phyloP scores from a whole-genome alignment of 169 alveolate species.

The Cryptosporidium canis region DNA sequence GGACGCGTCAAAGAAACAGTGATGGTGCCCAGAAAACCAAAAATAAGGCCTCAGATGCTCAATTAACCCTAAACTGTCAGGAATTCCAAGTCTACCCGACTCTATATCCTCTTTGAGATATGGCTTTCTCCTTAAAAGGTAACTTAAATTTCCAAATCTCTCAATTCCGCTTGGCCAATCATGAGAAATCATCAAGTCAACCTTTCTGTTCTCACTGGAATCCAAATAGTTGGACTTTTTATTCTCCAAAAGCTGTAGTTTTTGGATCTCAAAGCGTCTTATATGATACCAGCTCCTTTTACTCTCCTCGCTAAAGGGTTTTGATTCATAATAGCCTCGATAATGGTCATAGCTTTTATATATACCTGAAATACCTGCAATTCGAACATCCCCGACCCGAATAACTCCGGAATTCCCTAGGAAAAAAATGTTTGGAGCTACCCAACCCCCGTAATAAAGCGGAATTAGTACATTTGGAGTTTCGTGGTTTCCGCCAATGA shows the following conservation, averaged over 20 bases:
- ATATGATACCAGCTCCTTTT: conserved; percentile 88
- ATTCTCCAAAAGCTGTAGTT: conserved; percentile 78
- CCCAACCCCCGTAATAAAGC: conserved; percentile 97
- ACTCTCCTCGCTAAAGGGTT: conserved; percentile 86
- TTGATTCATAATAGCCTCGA: conserved; percentile 89
- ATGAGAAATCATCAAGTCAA: conserved; percentile 93
- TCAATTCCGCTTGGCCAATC: conserved; percentile 96
- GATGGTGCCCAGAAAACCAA: conserved; percentile 86
- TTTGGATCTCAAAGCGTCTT: conserved; percentile 90
- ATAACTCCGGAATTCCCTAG: conserved; percentile 94
- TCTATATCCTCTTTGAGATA: conserved; percentile 78
- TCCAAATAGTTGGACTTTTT: conserved; percentile 70
- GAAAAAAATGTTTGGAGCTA: conserved; percentile 95
- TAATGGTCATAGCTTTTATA: conserved; percentile 85
- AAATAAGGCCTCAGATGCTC: conserved; percentile 76
- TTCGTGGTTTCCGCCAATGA: conserved; percentile 99
- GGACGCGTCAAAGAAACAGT: conserved; percentile 80
- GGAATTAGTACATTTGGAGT: conserved; percentile 92
- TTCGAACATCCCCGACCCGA: conserved; percentile 87
- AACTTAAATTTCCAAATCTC: conserved; percentile 83
- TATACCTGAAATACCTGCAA: conserved; percentile 96
- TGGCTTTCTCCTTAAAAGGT: conserved; percentile 82
- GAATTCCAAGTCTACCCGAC: conserved; percentile 76
- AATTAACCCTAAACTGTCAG: conserved; percentile 63
- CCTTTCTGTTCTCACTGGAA: conserved; percentile 10